These are phyloP conservation scores for Paramyrothecium sp. DNA, from an alignment of 2,329 filamentous ascomycete genomes.

Conservation along the genomic window DNA sequence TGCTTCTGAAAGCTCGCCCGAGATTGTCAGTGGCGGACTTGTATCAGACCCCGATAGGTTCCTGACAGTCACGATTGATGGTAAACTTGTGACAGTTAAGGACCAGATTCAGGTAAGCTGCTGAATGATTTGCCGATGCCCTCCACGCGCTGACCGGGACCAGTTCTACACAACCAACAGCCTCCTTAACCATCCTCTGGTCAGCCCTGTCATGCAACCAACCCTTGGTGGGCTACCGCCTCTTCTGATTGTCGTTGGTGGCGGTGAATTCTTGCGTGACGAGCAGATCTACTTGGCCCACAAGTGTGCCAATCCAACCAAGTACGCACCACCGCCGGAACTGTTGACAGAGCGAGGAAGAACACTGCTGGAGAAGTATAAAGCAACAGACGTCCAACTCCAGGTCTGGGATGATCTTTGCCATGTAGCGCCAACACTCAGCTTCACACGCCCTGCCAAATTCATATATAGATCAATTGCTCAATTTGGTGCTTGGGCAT, in stretches of 20 bases:
- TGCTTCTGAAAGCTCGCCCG: conserved; percentile 11
- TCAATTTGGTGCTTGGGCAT: conserved; percentile 89
- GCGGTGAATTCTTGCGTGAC: conserved; percentile 85
- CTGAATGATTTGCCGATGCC: background rate
- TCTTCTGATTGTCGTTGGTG: conserved; percentile 80
- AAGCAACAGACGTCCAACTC: conserved; percentile 86
- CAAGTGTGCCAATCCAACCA: conserved; percentile 81
- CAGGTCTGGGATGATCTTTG: conserved; percentile 97
- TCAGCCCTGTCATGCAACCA: conserved; percentile 85
- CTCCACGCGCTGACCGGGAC: conserved; percentile 20
- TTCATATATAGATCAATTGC: conserved; percentile 92
- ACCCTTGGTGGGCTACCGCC: conserved; percentile 89
- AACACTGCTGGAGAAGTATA: conserved; percentile 62
- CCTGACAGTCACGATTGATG: conserved; percentile 69
- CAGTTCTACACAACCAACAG: conserved; percentile 79
- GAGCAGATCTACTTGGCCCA: conserved; percentile 96
- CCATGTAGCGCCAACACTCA: conserved; percentile 89
- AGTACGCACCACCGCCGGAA: conserved; percentile 68
- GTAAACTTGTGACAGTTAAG: conserved; percentile 69
- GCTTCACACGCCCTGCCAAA: conserved; percentile 93
- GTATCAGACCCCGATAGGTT: conserved; percentile 26
- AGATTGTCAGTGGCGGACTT: conserved; percentile 24
- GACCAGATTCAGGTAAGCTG: conserved; percentile 81
- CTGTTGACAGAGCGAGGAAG: conserved; percentile 63
- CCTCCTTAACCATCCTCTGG: conserved; percentile 80